A percentile compares a stretch with the other conserved stretches of the same genome.
Conservation (phyloP, 257 asterid species). For the Scutellaria baicalensis region DNA sequence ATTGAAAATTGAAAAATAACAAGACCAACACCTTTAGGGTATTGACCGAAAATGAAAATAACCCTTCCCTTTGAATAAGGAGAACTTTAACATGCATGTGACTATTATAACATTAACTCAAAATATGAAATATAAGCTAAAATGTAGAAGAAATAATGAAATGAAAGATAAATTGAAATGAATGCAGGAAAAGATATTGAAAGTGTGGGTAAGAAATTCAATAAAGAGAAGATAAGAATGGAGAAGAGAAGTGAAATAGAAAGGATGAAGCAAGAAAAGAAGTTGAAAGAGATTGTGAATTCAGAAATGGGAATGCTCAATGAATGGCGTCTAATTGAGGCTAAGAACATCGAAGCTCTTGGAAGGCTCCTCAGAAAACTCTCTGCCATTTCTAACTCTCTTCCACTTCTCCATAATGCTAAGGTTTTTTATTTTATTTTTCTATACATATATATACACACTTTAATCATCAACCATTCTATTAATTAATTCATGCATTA, state of each 20-base stretch:
- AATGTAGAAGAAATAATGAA: no score
- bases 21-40: no score
- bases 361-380: constrained; percentile 60
- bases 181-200: constrained; percentile 46
- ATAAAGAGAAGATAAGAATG: constrained; percentile 19
- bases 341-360: constrained; percentile 48
- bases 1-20: no score
- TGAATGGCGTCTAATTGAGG: constrained; percentile 57
- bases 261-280: constrained; percentile 39
- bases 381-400: constrained; percentile 50
- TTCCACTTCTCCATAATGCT: constrained; percentile 48
- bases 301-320: constrained; percentile 41
- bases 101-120: no score
- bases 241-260: constrained; percentile 36
- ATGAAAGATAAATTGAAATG: neutral
- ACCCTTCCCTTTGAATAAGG: no score
- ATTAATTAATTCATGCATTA: no score
- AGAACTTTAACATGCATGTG: no score
- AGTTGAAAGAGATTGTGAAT: constrained; percentile 24
- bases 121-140: no score
- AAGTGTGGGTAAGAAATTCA: constrained; percentile 40
- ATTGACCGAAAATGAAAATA: no score
- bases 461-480: no score
- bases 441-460: no score
- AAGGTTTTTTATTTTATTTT: constrained; percentile 25